Evolutionary conservation across 257 asterid genomes (phyloP), one percentile per base, ranked within the genome.

Genomic region (Solanum corneliomulleri): DNA sequence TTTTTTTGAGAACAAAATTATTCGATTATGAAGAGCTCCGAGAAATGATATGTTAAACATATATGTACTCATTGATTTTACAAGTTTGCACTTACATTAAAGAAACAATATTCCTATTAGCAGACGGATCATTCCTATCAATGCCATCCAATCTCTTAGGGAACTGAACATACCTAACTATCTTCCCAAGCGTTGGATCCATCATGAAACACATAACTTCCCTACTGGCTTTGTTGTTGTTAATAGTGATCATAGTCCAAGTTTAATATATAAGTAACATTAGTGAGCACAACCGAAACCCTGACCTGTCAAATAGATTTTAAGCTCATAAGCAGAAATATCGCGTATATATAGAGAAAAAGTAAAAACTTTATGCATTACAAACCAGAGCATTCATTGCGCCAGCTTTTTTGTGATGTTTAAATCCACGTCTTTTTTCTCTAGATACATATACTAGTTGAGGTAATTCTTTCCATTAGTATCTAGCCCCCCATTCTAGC

Each of bases 371-470:
- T 66, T 31, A 64, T 12, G 27, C 39, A 44, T 41, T 29, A 56
- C 86, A 29, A 69, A 90, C 93, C 88, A 91, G 85, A 25, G 93
- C 88, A 80, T 91, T 91, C 93, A 89, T 91, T 56, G 91, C 91
- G 49, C 93, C 93, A 74, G 91, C 93, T 56, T 91, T 91, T 66
- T 89, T 89, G 88, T 91, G 88, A 84, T 89, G 91, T 82, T 91
- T 86, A 84, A 80, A 91, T 27, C 93, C 89, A 14, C 91, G 91
- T 69, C 89, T 87, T 87, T 91, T 91, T 77, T 91, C 93, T 60
- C 91, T 88, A 33, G 91, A 91, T 9, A 91, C 88, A 13, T 91
- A 91, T 10, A 91, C 64, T 74, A 88, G 49, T 70, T 52, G 88
- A 3, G 92, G 92, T 72, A 90, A 84, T 31, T 86, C 88, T 12